Conservation (phyloP, 2,329 filamentous ascomycete genomes). For the Chaetomiaceae sp. region DNA sequence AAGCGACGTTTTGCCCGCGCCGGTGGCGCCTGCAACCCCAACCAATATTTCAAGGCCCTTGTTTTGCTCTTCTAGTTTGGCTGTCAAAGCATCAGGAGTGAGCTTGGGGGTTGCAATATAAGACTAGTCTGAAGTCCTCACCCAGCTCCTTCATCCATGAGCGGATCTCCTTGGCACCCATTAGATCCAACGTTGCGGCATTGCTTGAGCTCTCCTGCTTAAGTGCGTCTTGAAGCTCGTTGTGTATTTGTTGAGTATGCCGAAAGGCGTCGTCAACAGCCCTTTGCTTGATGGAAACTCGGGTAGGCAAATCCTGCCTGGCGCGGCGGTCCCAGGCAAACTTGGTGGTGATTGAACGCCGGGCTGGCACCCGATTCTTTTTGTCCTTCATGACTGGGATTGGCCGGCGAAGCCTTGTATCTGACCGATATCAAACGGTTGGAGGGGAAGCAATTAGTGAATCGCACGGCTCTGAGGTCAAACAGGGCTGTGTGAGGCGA, state of each 20-base stretch:
- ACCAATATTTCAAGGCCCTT: constrained; percentile 12
- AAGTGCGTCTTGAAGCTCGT: background rate
- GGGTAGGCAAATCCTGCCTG: background rate
- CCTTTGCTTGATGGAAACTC: constrained; percentile 6
- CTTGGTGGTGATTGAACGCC: background rate
- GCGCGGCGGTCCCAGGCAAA: constrained; percentile 2
- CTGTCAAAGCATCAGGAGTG: background rate
- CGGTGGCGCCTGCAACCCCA: constrained; percentile 16
- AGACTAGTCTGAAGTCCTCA: background rate
- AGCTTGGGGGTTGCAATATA: background rate
- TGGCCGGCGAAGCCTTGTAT: too few relatives aligned
- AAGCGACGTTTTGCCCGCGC: constrained; percentile 18
- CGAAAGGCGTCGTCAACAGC: constrained; percentile 7
- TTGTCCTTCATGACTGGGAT: too few relatives aligned
- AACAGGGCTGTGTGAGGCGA: too few relatives aligned
- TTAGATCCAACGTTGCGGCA: background rate
- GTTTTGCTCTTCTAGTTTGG: background rate
- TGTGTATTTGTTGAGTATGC: background rate
- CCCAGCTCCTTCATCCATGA: background rate
- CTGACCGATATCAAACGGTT: too few relatives aligned
- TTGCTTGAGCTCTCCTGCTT: background rate
- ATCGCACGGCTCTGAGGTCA: too few relatives aligned
- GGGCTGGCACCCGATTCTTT: background rate
- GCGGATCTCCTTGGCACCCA: constrained; percentile 1
- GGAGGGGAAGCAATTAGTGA: too few relatives aligned